A percentile compares a stretch with the other conserved stretches of the same genome.
phyloP scores from a whole-genome alignment of 768 basidiomycete genomes.

The Lanmaoa pseudosensibilis region DNA sequence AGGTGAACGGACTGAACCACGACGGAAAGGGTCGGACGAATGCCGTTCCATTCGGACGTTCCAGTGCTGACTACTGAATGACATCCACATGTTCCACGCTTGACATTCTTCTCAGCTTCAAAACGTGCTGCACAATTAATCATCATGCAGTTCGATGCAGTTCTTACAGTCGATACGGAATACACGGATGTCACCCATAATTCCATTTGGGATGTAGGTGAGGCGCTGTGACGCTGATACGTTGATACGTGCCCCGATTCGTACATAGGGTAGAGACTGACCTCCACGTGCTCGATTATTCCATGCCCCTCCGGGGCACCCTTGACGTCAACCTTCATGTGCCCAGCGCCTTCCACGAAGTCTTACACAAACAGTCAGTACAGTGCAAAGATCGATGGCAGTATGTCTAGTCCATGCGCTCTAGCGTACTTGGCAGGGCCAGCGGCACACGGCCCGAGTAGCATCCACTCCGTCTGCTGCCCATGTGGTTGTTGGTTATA shows the following conservation, averaged over 20 bases:
- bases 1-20: neutral
- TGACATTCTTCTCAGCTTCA: neutral
- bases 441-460: neutral
- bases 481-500: neutral
- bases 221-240: neutral
- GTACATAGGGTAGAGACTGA: neutral
- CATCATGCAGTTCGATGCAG: neutral
- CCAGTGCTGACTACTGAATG: neutral
- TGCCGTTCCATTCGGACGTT: neutral
- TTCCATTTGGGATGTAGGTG: neutral
- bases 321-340: neutral
- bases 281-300: neutral
- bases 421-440: neutral
- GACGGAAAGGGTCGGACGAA: conserved; percentile 1
- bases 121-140: neutral
- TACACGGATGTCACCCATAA: conserved; percentile 1
- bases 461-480: conserved; percentile 3
- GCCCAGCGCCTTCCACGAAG: neutral
- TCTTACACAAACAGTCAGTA: too few relatives aligned
- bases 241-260: neutral
- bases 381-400: too few relatives aligned
- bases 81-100: neutral
- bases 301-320: neutral
- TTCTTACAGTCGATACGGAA: neutral
- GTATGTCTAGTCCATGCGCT: neutral